A percentile compares a stretch with the other conserved stretches of the same genome.
Conservation (phyloP, 2,329 filamentous ascomycete species). For the Cytospora paraplurivora region DNA sequence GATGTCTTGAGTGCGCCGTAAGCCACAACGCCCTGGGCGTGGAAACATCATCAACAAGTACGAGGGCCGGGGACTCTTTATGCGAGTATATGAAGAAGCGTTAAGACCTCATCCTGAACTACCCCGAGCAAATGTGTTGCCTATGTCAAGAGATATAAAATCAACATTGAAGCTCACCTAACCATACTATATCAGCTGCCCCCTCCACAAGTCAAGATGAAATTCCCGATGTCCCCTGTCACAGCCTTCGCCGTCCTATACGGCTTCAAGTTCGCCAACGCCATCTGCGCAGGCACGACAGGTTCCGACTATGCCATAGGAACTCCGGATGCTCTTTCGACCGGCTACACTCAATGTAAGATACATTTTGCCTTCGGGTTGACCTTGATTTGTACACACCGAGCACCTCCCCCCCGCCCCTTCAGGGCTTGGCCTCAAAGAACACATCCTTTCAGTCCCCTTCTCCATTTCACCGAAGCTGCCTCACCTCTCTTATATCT, state of each 20-base stretch:
- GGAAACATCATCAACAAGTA: background rate
- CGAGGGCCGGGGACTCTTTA: background rate
- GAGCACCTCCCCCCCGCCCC: too few relatives aligned
- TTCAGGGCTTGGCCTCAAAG: too few relatives aligned
- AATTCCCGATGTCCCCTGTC: background rate
- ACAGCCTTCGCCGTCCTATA: conserved; percentile 19
- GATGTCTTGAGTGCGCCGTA: background rate
- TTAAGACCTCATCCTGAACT: background rate
- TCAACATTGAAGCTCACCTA: too few relatives aligned
- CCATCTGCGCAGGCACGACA: conserved; percentile 14
- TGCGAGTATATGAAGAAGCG: background rate
- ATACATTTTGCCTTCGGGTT: too few relatives aligned
- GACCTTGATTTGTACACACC: too few relatives aligned
- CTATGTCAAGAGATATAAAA: background rate
- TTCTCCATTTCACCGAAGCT: background rate
- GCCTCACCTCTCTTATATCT: too few relatives aligned
- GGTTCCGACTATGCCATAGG: conserved; percentile 18
- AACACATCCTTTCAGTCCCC: background rate
- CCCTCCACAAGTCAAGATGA: conserved; percentile 17
- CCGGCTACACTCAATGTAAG: conserved; percentile 18
- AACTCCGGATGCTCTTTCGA: background rate
- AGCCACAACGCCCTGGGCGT: background rate
- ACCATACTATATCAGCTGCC: background rate
- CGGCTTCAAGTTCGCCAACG: conserved; percentile 18
- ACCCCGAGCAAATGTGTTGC: background rate